These are phyloP conservation scores for Chlorella ohadii DNA, from an alignment of 139 green algal species.

Conservation along the genomic window DNA sequence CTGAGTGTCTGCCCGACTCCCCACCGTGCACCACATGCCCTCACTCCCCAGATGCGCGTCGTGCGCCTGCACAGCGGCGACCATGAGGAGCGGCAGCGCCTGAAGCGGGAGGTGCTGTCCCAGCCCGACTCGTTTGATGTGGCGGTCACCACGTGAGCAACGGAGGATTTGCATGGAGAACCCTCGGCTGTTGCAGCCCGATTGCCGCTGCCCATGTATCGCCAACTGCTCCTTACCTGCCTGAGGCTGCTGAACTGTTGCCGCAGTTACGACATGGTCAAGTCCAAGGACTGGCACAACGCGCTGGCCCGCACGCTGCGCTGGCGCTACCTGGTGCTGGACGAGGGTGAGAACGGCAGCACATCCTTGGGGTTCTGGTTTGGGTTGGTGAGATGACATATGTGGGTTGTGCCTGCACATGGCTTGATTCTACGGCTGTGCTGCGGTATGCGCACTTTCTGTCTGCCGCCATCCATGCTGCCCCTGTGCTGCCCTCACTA, in stretches of 20 bases:
- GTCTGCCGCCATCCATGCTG: too few species aligned
- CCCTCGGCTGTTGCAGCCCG: too few species aligned
- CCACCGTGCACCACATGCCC: too few species aligned
- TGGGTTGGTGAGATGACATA: too few species aligned
- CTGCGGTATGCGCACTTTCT: neutral
- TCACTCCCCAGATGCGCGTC: conserved; percentile 47
- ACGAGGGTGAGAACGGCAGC: conserved; percentile 46
- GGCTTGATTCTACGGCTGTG: neutral
- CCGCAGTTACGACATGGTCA: conserved; percentile 59
- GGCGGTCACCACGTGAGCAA: conserved; percentile 61
- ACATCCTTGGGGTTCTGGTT: too few species aligned
- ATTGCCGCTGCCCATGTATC: too few species aligned
- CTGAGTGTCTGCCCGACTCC: neutral
- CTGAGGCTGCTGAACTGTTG: too few species aligned
- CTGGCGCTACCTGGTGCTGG: conserved; percentile 50
- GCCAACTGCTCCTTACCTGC: too few species aligned
- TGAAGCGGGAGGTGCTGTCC: conserved; percentile 59
- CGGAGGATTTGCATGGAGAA: too few species aligned
- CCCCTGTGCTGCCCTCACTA: neutral
- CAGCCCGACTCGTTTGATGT: conserved; percentile 73
- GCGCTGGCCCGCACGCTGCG: conserved; percentile 49
- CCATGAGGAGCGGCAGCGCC: conserved; percentile 50
- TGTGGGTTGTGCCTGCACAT: too few species aligned
- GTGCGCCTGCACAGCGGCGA: conserved; percentile 66
- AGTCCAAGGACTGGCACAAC: conserved; percentile 53